phyloP scores from a whole-genome alignment of 2,329 filamentous ascomycete genomes.

The Venturia oleaginea region DNA sequence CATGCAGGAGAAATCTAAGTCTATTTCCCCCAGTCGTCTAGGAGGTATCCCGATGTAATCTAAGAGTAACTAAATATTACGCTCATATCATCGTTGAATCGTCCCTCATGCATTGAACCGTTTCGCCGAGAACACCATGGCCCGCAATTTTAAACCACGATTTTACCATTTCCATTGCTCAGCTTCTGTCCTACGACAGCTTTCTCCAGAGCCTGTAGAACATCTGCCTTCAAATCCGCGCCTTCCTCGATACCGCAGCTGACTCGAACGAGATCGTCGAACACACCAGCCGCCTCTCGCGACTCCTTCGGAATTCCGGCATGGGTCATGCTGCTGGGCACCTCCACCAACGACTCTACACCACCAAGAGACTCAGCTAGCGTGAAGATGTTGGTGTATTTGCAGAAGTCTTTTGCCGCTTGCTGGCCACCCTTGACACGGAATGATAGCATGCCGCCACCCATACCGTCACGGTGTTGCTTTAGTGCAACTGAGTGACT shows the following conservation, averaged over 20 bases:
- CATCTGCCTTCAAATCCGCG: slow-evolving; percentile 72
- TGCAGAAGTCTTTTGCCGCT: slow-evolving; percentile 88
- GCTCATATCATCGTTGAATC: not conserved
- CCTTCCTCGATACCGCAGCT: slow-evolving; percentile 93
- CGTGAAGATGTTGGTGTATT: slow-evolving; percentile 80
- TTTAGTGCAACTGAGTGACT: slow-evolving; percentile 76
- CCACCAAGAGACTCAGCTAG: slow-evolving; percentile 88
- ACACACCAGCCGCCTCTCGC: slow-evolving; percentile 87
- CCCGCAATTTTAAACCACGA: not conserved
- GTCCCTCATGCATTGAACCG: not conserved
- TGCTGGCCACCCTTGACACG: slow-evolving; percentile 77
- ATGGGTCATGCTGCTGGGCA: slow-evolving; percentile 95
- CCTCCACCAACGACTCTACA: slow-evolving; percentile 83
- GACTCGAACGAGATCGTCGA: slow-evolving; percentile 84
- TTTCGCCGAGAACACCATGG: not conserved
- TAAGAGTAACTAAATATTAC: not conserved
- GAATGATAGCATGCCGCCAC: slow-evolving; percentile 96
- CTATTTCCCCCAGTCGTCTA: not conserved
- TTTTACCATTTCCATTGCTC: slow-evolving; percentile 5
- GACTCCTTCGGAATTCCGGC: slow-evolving; percentile 86
- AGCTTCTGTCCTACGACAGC: slow-evolving; percentile 42
- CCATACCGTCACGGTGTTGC: slow-evolving; percentile 90
- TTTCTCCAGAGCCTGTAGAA: slow-evolving; percentile 71
- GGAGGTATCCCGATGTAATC: not conserved
- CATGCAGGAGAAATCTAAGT: too few relatives aligned